Base-by-base conservation (phyloP, 1,139 yeast species). In the Maudiozyma humilis region DNA sequence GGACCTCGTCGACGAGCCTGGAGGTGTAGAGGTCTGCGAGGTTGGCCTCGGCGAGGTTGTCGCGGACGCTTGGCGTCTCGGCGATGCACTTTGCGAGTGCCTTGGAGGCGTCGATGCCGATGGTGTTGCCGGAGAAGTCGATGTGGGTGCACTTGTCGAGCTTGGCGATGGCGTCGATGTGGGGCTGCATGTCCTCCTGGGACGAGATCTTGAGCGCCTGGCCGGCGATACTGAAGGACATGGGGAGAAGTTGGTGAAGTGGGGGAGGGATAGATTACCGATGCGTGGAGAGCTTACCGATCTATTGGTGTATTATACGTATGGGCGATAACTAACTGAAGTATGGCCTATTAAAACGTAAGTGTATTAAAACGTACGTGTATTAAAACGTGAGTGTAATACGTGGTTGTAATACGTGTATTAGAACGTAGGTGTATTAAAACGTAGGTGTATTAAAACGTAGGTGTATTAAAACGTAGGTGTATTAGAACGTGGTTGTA, bases 1-100 rank as follows among this genome's bases (percentile, higher is more conserved):
- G 98, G 53, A 93, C 93, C 66, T 91, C 98, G 47, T 91, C 91
- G 56, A 88, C 87, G 54, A 91, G 75, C 61, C 98, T 77, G 13
- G 97, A 95, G 34, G 97, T 91, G 69, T 87, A 91, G 52, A 91
- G 75, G 65, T 91, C 98, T 40, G 95, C 88, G 56, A 93, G 78
- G 63, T 89, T 78, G 47, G 88, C 78, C 55, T 81, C 87, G 51
- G 69, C 69, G 41, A 82, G 62, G 36, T 80, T 65, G 44, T 71
- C 72, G 52, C 71, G 79, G 54, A 73, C 59, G 52, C 64, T 51
- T 19, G 62, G 56, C 47, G 70, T 62, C 38, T 62, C 53, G 34
- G 60, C 58, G 42, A 87, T 65, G n/a, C 78, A 74, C 44, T 74
- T 70, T 40, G 93, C 86, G 44, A 89, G 68, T 17, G 76, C 75